phyloP scores from a whole-genome alignment of 805 yeast genomes.

The Candida qinlingensis region DNA sequence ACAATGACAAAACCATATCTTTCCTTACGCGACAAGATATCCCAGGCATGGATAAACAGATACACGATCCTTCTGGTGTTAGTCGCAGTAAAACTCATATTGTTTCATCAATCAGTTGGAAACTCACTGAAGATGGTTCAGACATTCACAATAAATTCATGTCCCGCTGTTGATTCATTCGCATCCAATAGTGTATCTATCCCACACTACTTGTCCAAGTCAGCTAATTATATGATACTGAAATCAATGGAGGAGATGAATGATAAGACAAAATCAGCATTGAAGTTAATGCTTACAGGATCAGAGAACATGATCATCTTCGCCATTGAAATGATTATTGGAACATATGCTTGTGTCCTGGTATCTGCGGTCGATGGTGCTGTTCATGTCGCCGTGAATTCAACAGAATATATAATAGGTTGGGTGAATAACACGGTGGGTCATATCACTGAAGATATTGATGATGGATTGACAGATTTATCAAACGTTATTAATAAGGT shows the following conservation, averaged over 20 bases:
- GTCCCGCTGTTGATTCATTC: conserved; percentile 41
- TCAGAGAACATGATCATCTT: conserved; percentile 58
- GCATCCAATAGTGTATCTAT: conserved; percentile 33
- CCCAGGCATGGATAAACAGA: conserved; percentile 65
- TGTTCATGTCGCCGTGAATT: conserved; percentile 65
- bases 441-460: conserved; percentile 52
- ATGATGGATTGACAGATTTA: conserved; percentile 59
- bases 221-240: conserved; percentile 49
- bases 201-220: conserved; percentile 51
- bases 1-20: conserved; percentile 32
- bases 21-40: conserved; percentile 44
- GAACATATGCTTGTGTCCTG: conserved; percentile 82
- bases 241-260: conserved; percentile 44
- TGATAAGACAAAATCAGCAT: conserved; percentile 36
- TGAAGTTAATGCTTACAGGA: conserved; percentile 47
- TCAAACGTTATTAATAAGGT: conserved; percentile 53
- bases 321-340: conserved; percentile 66
- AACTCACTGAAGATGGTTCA: conserved; percentile 37
- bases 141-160: conserved; percentile 35
- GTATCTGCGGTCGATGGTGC: conserved; percentile 71
- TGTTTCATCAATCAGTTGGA: conserved; percentile 48
- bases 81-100: conserved; percentile 50
- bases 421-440: conserved; percentile 58
- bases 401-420: conserved; percentile 57
- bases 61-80: conserved; percentile 53